A percentile compares a stretch with the other conserved stretches of the same genome.
Conservation (phyloP, 441 rosid genomes). For the Omphalea diandra region DNA sequence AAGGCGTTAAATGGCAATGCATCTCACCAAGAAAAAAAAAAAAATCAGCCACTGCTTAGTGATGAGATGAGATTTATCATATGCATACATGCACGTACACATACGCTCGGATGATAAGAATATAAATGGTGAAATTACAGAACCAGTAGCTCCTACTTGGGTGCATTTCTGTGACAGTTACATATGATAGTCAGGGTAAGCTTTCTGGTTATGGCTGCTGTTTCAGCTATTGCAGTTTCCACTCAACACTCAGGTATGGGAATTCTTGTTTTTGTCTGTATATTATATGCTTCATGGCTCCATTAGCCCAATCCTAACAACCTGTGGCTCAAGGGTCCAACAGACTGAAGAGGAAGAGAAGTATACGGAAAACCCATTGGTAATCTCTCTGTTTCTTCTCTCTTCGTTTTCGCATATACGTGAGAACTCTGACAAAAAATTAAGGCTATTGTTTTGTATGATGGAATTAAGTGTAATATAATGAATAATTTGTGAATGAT, state of each 20-base stretch:
- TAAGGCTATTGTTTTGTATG: no score
- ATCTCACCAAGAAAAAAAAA: background rate
- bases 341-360: slow-evolving; percentile 9
- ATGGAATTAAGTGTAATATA: no score
- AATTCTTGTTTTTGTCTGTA: no score
- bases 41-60: no score
- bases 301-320: no score
- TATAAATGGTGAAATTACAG: background rate
- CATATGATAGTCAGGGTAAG: slow-evolving; percentile 33
- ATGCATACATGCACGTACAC: background rate
- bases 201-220: slow-evolving; percentile 26
- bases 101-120: slow-evolving; percentile 1
- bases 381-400: background rate
- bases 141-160: background rate
- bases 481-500: no score
- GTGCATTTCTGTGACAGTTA: background rate
- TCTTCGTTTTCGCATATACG: no score
- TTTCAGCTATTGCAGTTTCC: slow-evolving; percentile 28
- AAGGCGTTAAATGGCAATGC: slow-evolving; percentile 17
- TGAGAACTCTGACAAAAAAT: no score
- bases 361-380: background rate
- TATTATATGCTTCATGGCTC: no score
- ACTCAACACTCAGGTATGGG: slow-evolving; percentile 19
- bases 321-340: slow-evolving; percentile 8
- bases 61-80: slow-evolving; percentile 25